Conservation (phyloP, 1,284 basidiomycete genomes). For the Microbotryomycetes sp. region DNA sequence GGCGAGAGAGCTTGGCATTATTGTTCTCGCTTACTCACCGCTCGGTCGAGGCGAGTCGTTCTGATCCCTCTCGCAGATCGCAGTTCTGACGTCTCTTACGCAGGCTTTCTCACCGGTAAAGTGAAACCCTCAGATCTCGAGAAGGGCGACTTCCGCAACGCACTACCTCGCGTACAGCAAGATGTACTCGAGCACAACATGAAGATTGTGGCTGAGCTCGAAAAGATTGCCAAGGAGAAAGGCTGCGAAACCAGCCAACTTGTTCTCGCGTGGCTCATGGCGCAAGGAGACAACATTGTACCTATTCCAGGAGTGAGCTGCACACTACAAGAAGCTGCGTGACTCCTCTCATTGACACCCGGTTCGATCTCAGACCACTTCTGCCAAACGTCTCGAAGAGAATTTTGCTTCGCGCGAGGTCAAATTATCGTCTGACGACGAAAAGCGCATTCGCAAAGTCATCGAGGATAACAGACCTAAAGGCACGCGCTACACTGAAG, state of each 20-base stretch:
- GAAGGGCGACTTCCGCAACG: conserved; percentile 47
- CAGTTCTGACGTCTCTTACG: background rate
- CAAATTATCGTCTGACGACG: background rate
- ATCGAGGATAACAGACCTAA: background rate
- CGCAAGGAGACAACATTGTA: conserved; percentile 49
- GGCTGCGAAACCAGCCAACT: conserved; percentile 52
- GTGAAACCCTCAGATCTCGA: conserved; percentile 46
- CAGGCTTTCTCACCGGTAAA: conserved; percentile 55
- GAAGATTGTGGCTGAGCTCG: conserved; percentile 43
- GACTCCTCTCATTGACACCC: background rate
- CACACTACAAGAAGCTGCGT: background rate
- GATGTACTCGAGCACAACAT: conserved; percentile 55
- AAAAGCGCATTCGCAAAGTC: background rate
- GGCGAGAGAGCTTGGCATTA: conserved; percentile 40
- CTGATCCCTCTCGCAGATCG: too few relatives aligned
- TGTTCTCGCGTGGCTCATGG: conserved; percentile 55
- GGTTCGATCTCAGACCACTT: background rate
- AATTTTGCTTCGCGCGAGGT: background rate
- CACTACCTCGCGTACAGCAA: conserved; percentile 31
- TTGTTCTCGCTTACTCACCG: conserved; percentile 57
- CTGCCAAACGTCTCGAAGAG: background rate
- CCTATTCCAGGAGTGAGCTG: conserved; percentile 34
- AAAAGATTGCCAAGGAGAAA: conserved; percentile 47
- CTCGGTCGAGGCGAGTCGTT: conserved; percentile 50
- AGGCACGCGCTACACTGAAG: background rate